Conservation (phyloP, 2,329 filamentous ascomycete species). For the Cercospora sp. region DNA sequence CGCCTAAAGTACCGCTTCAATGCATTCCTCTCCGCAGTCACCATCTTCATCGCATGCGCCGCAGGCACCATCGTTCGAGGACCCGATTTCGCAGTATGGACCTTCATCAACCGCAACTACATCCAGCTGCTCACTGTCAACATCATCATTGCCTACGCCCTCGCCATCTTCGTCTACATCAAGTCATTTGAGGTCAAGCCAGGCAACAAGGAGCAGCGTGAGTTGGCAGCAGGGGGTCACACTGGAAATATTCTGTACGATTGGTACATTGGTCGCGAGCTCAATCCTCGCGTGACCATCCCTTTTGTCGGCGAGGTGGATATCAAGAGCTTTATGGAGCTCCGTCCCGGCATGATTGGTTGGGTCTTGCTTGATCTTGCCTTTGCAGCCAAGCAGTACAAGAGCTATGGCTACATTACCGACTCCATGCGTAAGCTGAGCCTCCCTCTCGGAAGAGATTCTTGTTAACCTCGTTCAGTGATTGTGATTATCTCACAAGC, state of each 20-base stretch:
- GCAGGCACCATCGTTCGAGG: conserved; percentile 76
- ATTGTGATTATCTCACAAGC: conserved; percentile 75
- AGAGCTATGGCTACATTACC: conserved; percentile 76
- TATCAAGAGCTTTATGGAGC: conserved; percentile 85
- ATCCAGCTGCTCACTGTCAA: conserved; percentile 81
- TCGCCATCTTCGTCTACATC: conserved; percentile 78
- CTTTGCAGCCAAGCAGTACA: conserved; percentile 85
- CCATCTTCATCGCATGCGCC: conserved; percentile 68
- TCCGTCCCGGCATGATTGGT: conserved; percentile 86
- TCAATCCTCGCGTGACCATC: conserved; percentile 81
- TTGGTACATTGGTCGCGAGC: conserved; percentile 93
- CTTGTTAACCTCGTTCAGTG: conserved; percentile 41
- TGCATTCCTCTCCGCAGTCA: conserved; percentile 70
- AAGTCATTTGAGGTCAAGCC: conserved; percentile 77
- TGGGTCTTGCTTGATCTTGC: conserved; percentile 85
- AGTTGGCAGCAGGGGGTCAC: conserved; percentile 78
- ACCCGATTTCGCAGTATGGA: conserved; percentile 83
- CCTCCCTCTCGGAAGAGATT: not conserved
- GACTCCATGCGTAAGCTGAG: conserved; percentile 65
- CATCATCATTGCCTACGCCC: conserved; percentile 69
- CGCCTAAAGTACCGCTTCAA: conserved; percentile 77
- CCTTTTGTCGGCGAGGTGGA: conserved; percentile 83
- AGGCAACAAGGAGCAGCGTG: conserved; percentile 69
- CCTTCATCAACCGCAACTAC: conserved; percentile 89
- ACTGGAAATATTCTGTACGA: conserved; percentile 87